phyloP scores from a whole-genome alignment of 192 early-diverging fungal species.

The Helicostylum pulchrum region DNA sequence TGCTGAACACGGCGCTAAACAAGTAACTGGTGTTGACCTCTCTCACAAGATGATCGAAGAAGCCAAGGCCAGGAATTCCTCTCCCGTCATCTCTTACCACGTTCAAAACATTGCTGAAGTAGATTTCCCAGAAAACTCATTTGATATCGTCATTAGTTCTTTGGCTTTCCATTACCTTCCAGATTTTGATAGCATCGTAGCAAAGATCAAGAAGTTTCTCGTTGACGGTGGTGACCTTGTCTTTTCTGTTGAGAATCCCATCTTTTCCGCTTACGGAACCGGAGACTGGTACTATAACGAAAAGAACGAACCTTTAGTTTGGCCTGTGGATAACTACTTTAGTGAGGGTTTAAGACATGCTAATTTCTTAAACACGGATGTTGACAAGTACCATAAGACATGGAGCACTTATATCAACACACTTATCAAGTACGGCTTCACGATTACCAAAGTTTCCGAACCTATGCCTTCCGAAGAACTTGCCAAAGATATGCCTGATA shows the following conservation, averaged over 20 bases:
- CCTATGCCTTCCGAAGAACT: constrained; percentile 5
- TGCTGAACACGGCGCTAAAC: constrained; percentile 6
- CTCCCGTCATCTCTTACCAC: background rate
- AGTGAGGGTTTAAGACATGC: background rate
- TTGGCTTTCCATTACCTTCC: constrained; percentile 20
- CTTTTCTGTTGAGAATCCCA: constrained; percentile 14
- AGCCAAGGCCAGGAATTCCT: constrained; percentile 6
- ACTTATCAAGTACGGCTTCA: constrained; percentile 11
- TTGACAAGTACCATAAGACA: constrained; percentile 24
- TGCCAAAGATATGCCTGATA: background rate
- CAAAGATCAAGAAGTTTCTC: background rate
- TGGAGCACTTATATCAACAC: constrained; percentile 15
- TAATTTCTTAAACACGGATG: constrained; percentile 4
- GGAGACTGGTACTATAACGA: constrained; percentile 14
- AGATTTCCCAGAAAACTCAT: background rate
- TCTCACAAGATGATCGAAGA: constrained; percentile 19
- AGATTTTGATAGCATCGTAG: constrained; percentile 1
- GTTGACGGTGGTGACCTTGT: constrained; percentile 11
- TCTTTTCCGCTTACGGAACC: constrained; percentile 17
- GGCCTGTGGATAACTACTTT: constrained; percentile 22
- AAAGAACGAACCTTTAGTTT: background rate
- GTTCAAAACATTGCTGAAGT: background rate
- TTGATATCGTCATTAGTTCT: constrained; percentile 18
- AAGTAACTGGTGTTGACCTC: constrained; percentile 11
- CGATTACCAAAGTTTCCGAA: constrained; percentile 11